A percentile compares a stretch with the other conserved stretches of the same genome.
Evolutionary conservation across 2,329 filamentous ascomycete genomes (phyloP).

Genomic region (Alternaria tenuissima): DNA sequence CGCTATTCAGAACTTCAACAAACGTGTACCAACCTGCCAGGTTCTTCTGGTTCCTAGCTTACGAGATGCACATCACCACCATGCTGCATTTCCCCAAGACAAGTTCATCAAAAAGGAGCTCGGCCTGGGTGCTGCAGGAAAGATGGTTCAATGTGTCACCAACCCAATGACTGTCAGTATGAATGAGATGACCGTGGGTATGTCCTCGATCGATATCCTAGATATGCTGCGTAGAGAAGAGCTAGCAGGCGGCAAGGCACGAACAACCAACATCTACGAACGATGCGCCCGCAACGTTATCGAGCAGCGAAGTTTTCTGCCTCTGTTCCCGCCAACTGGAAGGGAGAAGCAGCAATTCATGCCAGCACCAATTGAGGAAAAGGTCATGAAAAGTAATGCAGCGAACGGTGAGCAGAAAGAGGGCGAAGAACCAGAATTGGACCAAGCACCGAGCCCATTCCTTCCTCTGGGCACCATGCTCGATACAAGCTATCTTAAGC

Average conservation of each 20-base stretch:
- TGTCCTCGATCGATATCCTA: slow-evolving; percentile 84
- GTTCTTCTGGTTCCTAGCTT: slow-evolving; percentile 84
- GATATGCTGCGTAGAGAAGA: slow-evolving; percentile 84
- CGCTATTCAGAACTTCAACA: slow-evolving; percentile 73
- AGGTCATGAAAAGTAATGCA: slow-evolving; percentile 64
- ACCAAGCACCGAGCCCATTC: slow-evolving; percentile 56
- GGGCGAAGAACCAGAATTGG: slow-evolving; percentile 55
- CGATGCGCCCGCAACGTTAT: slow-evolving; percentile 80
- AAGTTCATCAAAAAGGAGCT: slow-evolving; percentile 74
- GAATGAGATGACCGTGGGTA: slow-evolving; percentile 84
- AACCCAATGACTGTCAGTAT: slow-evolving; percentile 90
- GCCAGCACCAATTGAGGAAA: slow-evolving; percentile 46
- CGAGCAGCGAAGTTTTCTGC: slow-evolving; percentile 90
- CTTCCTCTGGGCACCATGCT: slow-evolving; percentile 72
- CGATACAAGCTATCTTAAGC: slow-evolving; percentile 83
- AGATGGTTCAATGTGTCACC: slow-evolving; percentile 77
- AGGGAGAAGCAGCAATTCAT: slow-evolving; percentile 71
- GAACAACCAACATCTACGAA: slow-evolving; percentile 69
- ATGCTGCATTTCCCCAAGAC: slow-evolving; percentile 87
- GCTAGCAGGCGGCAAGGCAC: slow-evolving; percentile 64
- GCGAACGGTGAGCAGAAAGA: slow-evolving; percentile 33
- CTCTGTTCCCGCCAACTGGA: slow-evolving; percentile 82
- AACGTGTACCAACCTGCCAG: slow-evolving; percentile 78
- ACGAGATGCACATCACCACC: slow-evolving; percentile 80
- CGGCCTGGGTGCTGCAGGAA: slow-evolving; percentile 69